Conservation (phyloP, 2,329 filamentous ascomycete genomes). For the Septoria linicola region DNA sequence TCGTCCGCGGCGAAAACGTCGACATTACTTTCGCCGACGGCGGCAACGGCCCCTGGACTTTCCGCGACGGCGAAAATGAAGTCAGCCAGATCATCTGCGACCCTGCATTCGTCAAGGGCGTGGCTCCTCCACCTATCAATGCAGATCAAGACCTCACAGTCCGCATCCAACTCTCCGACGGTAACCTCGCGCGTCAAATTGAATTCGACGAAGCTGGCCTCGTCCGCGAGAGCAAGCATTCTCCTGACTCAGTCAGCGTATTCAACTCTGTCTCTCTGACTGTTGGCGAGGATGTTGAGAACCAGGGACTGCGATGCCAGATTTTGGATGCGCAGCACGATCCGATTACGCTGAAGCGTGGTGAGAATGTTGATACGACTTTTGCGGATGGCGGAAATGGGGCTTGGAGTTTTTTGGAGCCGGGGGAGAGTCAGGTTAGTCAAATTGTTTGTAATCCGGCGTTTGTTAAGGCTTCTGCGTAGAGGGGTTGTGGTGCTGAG, state of each 20-base stretch:
- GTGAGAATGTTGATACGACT: conserved; percentile 17
- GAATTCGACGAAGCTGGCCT: conserved; percentile 12
- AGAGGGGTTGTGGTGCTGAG: no score
- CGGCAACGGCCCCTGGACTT: conserved; percentile 16
- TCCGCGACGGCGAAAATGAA: conserved; percentile 11
- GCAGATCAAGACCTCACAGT: conserved; percentile 6
- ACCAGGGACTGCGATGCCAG: conserved; percentile 20
- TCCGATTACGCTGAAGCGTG: conserved; percentile 11
- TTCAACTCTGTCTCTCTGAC: conserved; percentile 16
- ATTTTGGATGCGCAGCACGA: conserved; percentile 13
- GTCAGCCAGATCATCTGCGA: conserved; percentile 20
- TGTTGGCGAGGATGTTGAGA: conserved; percentile 10
- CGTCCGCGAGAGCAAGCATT: conserved; percentile 10
- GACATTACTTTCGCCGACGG: conserved; percentile 22
- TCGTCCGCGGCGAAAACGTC: conserved; percentile 13
- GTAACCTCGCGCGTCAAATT: conserved; percentile 19
- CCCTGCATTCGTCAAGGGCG: conserved; percentile 13
- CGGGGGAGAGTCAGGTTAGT: conserved; percentile 10
- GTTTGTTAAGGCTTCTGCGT: background rate
- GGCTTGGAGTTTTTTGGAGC: conserved; percentile 16
- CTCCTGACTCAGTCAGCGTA: conserved; percentile 8
- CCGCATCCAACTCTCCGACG: conserved; percentile 16
- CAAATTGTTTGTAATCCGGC: conserved; percentile 17
- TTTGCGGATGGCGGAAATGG: conserved; percentile 22
- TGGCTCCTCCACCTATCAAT: background rate